Evolutionary conservation across 192 early-diverging fungal species (phyloP), one percentile per base, ranked within the genome.

Genomic region (Obelidium mucronatum): DNA sequence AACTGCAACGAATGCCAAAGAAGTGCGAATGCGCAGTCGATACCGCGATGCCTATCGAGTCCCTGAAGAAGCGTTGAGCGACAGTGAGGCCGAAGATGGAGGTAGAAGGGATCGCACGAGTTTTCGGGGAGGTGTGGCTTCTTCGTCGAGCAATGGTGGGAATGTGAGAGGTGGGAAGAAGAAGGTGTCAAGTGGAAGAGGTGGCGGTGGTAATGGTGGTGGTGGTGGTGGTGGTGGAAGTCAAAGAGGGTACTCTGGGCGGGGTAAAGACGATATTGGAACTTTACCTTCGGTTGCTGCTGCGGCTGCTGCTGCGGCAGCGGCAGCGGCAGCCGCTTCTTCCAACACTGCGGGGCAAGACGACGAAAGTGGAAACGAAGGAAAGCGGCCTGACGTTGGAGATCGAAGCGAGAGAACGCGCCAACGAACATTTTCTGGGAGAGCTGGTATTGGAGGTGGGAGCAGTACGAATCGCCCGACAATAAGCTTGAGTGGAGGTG

Each of bases 31-130:
- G 40, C 64, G 65, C 15, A n/a, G 40, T 35, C 28, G 56, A 34
- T 68, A 59, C n/a, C 64, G 76, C 37, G 92, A 95, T 81, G 73
- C 81, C n/a, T 89, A 91, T 56, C 83, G 92, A 40, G 87, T 92
- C 39, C 94, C 92, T 22, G 94, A 94, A 24, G 92, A 90, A 69
- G 91, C 89, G 72, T 83, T 91, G 35, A 94, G 91, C 24, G 94
- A 95, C 73, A 92, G 91, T 34, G 93, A 94, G 52, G 92, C 91
- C 69, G 91, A 92, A 65, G 78, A 59, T 13, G 82, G 66, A 48
- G 61, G 67, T 8, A 61, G 85, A 48, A 44, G 82, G 37, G 75
- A 86, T 59, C 79, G 76, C 11, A 54, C 58, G 51, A 80, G 80
- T 37, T 83, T 76, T 67, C 79, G 77, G 8, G 74, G 63, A 31